phyloP scores from a whole-genome alignment of 1,284 basidiomycete genomes.

The Leccinum subfulvum region DNA sequence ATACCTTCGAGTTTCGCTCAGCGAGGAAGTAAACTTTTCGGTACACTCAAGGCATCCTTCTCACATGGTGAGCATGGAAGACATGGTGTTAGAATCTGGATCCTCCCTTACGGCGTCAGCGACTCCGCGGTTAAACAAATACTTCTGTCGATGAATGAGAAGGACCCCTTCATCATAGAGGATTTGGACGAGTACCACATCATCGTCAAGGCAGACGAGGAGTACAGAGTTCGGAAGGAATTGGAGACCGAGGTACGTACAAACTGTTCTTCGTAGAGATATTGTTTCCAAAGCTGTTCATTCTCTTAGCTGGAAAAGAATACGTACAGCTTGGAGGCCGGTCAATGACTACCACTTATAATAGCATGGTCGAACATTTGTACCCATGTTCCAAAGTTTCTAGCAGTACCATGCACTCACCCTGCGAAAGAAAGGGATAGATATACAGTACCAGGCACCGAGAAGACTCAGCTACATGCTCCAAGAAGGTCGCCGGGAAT shows the following conservation, averaged over 20 bases:
- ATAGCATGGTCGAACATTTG: neutral
- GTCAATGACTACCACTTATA: conserved; percentile 13
- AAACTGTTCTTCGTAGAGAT: neutral
- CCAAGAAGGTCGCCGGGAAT: neutral
- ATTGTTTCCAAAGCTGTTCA: conserved; percentile 1
- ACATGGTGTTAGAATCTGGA: neutral
- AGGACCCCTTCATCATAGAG: conserved; percentile 77
- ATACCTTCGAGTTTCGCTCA: conserved; percentile 1
- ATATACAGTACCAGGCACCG: neutral
- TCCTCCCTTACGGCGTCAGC: conserved; percentile 38
- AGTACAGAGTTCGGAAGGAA: conserved; percentile 69
- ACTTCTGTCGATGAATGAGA: conserved; percentile 79
- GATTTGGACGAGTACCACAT: conserved; percentile 85
- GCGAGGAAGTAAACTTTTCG: conserved; percentile 3
- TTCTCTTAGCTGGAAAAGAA: conserved; percentile 38
- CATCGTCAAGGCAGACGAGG: conserved; percentile 78
- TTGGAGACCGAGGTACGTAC: conserved; percentile 70
- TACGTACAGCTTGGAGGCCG: conserved; percentile 40
- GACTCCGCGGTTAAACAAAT: conserved; percentile 92
- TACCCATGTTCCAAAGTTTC: neutral
- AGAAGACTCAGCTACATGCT: neutral
- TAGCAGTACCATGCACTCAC: neutral
- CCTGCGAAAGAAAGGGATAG: neutral
- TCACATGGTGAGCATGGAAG: conserved; percentile 61
- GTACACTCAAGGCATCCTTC: conserved; percentile 56